A percentile compares a stretch with the other conserved stretches of the same genome.
phyloP scores from a whole-genome alignment of 345 rosid species.

The Eutrema yunnanense region DNA sequence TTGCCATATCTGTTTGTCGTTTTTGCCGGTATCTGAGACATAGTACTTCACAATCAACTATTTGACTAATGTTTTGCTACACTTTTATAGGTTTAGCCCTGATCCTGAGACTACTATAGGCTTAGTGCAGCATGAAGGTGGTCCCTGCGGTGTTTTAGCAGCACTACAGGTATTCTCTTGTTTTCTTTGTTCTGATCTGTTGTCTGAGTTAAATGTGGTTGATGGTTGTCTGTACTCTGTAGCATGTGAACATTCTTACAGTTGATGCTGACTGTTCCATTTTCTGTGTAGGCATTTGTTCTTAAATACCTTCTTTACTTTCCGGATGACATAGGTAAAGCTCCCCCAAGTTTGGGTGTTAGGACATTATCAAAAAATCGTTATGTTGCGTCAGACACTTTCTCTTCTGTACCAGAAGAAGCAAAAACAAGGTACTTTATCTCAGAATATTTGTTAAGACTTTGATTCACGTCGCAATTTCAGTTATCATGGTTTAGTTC shows the following conservation, averaged over 20 bases:
- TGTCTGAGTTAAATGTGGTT: not conserved
- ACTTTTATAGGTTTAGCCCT: constrained; percentile 74
- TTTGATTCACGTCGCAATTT: not conserved
- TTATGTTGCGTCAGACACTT: constrained; percentile 43
- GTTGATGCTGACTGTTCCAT: constrained; percentile 15
- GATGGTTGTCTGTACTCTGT: not conserved
- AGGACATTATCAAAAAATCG: constrained; percentile 35
- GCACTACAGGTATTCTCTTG: constrained; percentile 68
- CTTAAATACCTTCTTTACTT: constrained; percentile 88
- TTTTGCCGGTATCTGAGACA: not conserved
- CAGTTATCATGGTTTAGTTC: not conserved
- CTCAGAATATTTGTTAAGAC: constrained; percentile 1
- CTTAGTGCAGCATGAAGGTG: constrained; percentile 99
- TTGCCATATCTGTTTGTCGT: not conserved
- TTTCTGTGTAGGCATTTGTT: constrained; percentile 78
- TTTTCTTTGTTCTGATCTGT: constrained; percentile 14
- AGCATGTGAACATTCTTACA: constrained; percentile 9
- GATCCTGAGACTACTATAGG: constrained; percentile 98
- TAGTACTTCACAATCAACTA: not conserved
- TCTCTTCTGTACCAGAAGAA: constrained; percentile 57
- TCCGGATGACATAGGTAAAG: constrained; percentile 55
- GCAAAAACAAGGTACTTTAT: constrained; percentile 68
- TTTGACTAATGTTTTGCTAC: constrained; percentile 27
- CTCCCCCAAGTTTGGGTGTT: constrained; percentile 30
- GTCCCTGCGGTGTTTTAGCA: constrained; percentile 99